Base-by-base conservation (phyloP, 768 basidiomycete species). In the Termitomyces sp. region DNA sequence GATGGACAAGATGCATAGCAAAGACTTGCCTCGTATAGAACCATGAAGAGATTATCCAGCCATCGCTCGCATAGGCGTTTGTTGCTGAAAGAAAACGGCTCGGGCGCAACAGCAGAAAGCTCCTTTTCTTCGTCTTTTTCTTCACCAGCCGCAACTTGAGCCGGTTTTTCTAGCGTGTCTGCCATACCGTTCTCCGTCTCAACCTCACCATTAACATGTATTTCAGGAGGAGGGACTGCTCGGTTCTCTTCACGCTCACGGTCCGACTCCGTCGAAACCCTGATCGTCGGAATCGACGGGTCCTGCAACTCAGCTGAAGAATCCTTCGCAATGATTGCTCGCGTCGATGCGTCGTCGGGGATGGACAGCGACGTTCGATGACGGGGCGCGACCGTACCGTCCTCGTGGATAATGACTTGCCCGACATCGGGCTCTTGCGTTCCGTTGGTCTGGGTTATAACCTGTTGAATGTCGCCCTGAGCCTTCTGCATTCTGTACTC, bases 1-100 rank as follows among this genome's bases (percentile, higher is more conserved):
- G 55, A n/a, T 49, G 16, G 20, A 49, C 33, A 41, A 10, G 49
- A 33, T 5, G 51, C 24, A 24, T 28, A 36, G n/a, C 16, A 5
- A 41, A 70, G 80, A 50, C 58, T 51, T 52, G 29, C 94, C 83
- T 98, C 95, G 68, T 98, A 98, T 5, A 99, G 76, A 3, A 98
- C 94, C 94, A 97, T 98, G 76, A 96, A 99, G 59, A 98, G 70
- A 64, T 98, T 98, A 68, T 98, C 95, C 48, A 99, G 78, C 97
- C 97, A 98, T 51, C 96, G 80, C 69, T 98, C 97, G 67, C 97
- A 99, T 37, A 99, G 75, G 48, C 97, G 81, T 78, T 98, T 99
- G 73, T 93, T 98, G 68, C 86, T 94, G 73, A 99, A 97, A 24
- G 94, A 92, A 70, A 92, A 93, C 2, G 87, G 75, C 57, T 91